These are phyloP conservation scores for Lanmaoa rubissima DNA, from an alignment of 768 basidiomycete genomes.

Conservation along the genomic window DNA sequence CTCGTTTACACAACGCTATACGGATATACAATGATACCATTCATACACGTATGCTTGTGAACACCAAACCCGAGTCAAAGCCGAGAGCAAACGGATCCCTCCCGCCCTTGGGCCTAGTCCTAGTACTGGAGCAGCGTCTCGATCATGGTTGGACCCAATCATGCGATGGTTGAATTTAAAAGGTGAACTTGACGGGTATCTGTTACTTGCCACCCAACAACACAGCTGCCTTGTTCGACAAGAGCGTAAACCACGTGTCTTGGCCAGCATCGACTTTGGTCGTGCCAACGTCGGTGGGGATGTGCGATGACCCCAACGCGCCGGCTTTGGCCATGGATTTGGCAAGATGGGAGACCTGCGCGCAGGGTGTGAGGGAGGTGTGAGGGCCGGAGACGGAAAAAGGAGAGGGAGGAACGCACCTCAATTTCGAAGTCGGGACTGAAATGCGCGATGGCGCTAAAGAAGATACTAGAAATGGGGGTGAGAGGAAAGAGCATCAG, in stretches of 20 bases:
- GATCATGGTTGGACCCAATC: too few species aligned
- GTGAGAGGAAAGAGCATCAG: not conserved
- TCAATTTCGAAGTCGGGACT: conserved; percentile 42
- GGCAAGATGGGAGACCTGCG: conserved; percentile 51
- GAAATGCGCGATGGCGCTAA: conserved; percentile 38
- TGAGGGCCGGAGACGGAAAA: too few species aligned
- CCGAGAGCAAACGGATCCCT: not conserved
- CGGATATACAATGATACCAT: not conserved
- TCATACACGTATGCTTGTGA: not conserved
- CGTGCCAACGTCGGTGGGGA: conserved; percentile 46
- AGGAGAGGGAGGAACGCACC: conserved; percentile 25
- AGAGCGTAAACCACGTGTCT: conserved; percentile 48
- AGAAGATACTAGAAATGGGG: conserved; percentile 32
- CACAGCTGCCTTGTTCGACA: conserved; percentile 51
- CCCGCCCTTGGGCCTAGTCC: not conserved
- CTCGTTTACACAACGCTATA: not conserved
- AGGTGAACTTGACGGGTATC: too few species aligned
- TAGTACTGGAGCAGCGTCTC: not conserved
- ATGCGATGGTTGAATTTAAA: too few species aligned
- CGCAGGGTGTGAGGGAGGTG: not conserved
- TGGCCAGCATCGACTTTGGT: conserved; percentile 35
- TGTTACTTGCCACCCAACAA: conserved; percentile 33
- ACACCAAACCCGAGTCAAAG: not conserved
- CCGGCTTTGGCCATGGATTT: conserved; percentile 56
- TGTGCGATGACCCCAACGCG: conserved; percentile 46